Evolutionary conservation across 441 rosid species (phyloP), one percentile per base, ranked within the genome.

Genomic region (Mallotus repandus): DNA sequence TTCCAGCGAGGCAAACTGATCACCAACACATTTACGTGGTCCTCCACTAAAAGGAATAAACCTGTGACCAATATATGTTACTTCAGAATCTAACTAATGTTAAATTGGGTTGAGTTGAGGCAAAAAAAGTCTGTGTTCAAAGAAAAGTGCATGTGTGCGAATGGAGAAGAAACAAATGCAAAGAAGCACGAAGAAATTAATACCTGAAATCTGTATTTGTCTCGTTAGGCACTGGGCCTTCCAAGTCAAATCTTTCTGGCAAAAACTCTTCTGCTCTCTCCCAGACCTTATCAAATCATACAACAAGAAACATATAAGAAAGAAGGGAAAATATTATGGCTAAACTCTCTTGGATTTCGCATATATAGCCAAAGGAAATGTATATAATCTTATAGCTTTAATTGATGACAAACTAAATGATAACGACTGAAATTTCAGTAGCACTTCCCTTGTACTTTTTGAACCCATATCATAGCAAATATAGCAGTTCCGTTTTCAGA

Each of bases 41-140:
- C 97, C 97, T 81, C 98, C 98, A 48, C 97, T 91, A 77, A 94
- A 92, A 7, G 97, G 98, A 80, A 94, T 90, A 76, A 84, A 92
- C 81, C 98, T 92, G 82, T 49, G 10, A 52, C 10, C 75, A 22
- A 54, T 54, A 71, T 56, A 63, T 59, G 29, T 12, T 7, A 35
- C 21, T 67, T 74, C 63, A 68, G 43, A 58, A 69, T 14, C 22
- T 21, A 56, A 66, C 14, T 21, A 25, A 77, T 73, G 52, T 48
- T 35, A 25, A 59, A 5, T 22, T 10, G 25, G 18, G 22, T 43
- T 16, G 22, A 14, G 54, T 18, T 48, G 56, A 68, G 46, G 35
- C 54, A 55, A 57, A 14, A 56, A 11, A 55, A 4, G 18, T 70
- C 58, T n/a, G 22, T 43, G 54, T 59, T 14, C 53, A 61, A 61